Conservation (phyloP, 2,329 filamentous ascomycete species). For the Colletotrichum tabaci region DNA sequence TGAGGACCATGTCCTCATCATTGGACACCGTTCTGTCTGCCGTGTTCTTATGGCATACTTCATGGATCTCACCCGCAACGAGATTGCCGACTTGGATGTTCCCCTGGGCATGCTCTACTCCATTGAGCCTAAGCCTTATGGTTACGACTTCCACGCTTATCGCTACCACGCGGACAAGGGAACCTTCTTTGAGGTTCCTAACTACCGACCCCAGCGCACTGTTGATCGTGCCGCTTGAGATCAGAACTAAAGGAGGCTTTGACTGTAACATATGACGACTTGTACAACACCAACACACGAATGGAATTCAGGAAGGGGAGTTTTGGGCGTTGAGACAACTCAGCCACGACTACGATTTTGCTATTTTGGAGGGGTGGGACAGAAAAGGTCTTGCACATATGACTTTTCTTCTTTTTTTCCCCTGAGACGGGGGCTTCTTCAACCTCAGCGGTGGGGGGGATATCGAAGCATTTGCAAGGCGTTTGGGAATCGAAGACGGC, state of each 20-base stretch:
- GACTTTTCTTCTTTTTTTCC: background rate
- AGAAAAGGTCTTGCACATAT: constrained; percentile 24
- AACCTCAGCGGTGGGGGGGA: constrained; percentile 22
- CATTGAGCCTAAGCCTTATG: constrained; percentile 97
- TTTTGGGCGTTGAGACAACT: constrained; percentile 35
- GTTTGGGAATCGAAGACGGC: constrained; percentile 42
- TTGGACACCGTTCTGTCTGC: constrained; percentile 93
- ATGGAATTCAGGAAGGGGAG: constrained; percentile 28
- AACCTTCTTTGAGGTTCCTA: constrained; percentile 88
- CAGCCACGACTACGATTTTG: constrained; percentile 37
- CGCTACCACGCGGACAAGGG: constrained; percentile 83
- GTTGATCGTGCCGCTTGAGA: constrained; percentile 56
- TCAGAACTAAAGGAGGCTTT: constrained; percentile 6
- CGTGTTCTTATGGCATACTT: constrained; percentile 97
- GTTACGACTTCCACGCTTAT: constrained; percentile 97
- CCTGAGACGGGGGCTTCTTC: constrained; percentile 25
- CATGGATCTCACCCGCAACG: constrained; percentile 89
- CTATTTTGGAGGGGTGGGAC: constrained; percentile 14
- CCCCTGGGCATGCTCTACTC: constrained; percentile 95
- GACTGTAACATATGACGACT: constrained; percentile 36
- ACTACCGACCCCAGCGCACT: constrained; percentile 82
- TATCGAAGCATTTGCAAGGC: constrained; percentile 40
- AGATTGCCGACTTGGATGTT: constrained; percentile 95
- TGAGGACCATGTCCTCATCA: constrained; percentile 93
- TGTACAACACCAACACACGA: constrained; percentile 40